Evolutionary conservation across 768 basidiomycete species (phyloP).

Genomic region (Kwoniella dendrophila): DNA sequence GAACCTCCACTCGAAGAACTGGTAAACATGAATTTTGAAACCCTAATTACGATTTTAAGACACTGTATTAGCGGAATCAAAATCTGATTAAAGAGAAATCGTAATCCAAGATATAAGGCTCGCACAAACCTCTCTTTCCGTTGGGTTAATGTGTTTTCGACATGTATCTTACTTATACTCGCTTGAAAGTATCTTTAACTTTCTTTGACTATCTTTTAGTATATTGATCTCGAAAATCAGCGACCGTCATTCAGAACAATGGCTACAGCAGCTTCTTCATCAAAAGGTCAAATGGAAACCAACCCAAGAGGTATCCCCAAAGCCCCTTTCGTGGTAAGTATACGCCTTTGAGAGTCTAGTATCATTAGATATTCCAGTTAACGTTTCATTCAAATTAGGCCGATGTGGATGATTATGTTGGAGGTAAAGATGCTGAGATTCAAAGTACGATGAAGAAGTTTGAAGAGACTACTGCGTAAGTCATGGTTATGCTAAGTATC

Average conservation of each 20-base stretch:
- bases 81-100: neutral
- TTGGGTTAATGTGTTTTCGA: neutral
- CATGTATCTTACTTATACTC: neutral
- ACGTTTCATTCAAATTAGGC: constrained; percentile 60
- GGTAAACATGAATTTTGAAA: too few species aligned
- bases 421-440: constrained; percentile 73
- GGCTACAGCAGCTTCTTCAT: constrained; percentile 30
- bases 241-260: constrained; percentile 7
- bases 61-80: constrained; percentile 8
- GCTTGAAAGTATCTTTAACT: neutral
- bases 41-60: neutral
- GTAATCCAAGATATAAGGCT: neutral
- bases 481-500: constrained; percentile 16
- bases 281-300: constrained; percentile 59
- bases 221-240: neutral
- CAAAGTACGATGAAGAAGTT: constrained; percentile 77
- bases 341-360: neutral
- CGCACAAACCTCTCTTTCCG: constrained; percentile 11
- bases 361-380: constrained; percentile 2
- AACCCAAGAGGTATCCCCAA: constrained; percentile 93
- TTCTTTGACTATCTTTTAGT: neutral
- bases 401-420: constrained; percentile 83
- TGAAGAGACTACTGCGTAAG: constrained; percentile 93
- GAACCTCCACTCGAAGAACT: constrained; percentile 21
- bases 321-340: constrained; percentile 87